phyloP scores from a whole-genome alignment of 768 basidiomycete genomes.

The Exidia glandulosa region DNA sequence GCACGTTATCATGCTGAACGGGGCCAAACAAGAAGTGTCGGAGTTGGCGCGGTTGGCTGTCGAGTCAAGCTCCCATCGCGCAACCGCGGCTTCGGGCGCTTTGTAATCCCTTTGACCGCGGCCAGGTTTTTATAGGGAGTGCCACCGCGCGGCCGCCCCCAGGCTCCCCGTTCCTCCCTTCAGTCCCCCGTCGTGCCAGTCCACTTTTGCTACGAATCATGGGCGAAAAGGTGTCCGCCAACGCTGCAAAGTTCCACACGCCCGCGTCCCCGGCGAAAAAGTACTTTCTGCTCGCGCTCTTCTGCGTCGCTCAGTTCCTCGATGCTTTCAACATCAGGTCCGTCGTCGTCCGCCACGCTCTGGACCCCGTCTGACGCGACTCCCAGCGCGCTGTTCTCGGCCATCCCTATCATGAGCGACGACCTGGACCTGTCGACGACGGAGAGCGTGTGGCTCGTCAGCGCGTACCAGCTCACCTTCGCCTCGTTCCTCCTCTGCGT shows the following conservation, averaged over 20 bases:
- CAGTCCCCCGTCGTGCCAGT: background rate
- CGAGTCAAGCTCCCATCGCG: no score
- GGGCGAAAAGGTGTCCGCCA: background rate
- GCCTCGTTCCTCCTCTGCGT: slow-evolving; percentile 25
- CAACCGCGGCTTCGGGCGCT: no score
- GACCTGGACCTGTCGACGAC: slow-evolving; percentile 15
- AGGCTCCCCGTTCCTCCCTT: background rate
- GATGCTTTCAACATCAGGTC: background rate
- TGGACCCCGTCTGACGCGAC: slow-evolving; percentile 19
- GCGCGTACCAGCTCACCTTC: slow-evolving; percentile 26
- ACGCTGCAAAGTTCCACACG: background rate
- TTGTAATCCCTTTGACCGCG: no score
- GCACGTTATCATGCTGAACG: no score
- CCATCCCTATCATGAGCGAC: slow-evolving; percentile 18
- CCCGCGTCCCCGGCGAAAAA: background rate
- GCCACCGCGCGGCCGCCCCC: background rate
- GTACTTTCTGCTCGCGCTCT: background rate
- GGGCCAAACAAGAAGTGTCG: no score
- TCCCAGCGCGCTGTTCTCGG: slow-evolving; percentile 20
- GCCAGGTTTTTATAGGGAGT: no score
- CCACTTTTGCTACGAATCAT: no score
- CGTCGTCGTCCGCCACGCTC: slow-evolving; percentile 27
- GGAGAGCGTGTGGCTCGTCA: slow-evolving; percentile 24
- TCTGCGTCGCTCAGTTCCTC: background rate
- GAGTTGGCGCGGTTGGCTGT: no score